These are phyloP conservation scores for Herpetospermum pedunculosum DNA, from an alignment of 306 rosid species.

Conservation along the genomic window DNA sequence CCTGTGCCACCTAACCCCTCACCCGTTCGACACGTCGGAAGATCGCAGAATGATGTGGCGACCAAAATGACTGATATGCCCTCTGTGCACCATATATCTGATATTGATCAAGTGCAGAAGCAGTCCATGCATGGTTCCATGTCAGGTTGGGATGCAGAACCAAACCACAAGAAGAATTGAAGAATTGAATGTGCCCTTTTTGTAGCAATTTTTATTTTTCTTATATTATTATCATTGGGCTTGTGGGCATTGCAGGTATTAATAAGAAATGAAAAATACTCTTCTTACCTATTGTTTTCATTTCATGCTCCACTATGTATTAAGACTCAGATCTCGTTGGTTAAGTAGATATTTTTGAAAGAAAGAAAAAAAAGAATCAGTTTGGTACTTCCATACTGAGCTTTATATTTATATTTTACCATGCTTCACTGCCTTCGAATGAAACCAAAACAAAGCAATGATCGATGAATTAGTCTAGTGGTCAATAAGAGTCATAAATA, in stretches of 20 bases:
- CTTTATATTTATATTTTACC: background rate
- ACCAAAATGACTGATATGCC: slow-evolving; percentile 20
- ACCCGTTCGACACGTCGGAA: slow-evolving; percentile 14
- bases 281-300: background rate
- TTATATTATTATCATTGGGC: background rate
- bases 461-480: too few relatives aligned
- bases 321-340: background rate
- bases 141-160: slow-evolving; percentile 2
- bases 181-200: background rate
- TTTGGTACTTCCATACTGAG: background rate
- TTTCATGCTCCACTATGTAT: slow-evolving; percentile 5
- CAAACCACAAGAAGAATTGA: slow-evolving; percentile 2
- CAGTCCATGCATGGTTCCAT: slow-evolving; percentile 12
- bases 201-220: background rate
- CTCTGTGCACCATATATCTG: slow-evolving; percentile 14
- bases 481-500: too few relatives aligned
- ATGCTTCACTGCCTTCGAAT: background rate
- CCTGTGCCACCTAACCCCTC: slow-evolving; percentile 2
- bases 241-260: background rate
- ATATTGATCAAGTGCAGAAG: slow-evolving; percentile 15
- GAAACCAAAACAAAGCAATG: background rate
- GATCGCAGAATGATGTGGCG: slow-evolving; percentile 18
- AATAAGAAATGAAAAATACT: slow-evolving; percentile 4
- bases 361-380: background rate
- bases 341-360: background rate